Evolutionary conservation across 148 eudicot species (phyloP).

Genomic region (Chenopodium quinoa): DNA sequence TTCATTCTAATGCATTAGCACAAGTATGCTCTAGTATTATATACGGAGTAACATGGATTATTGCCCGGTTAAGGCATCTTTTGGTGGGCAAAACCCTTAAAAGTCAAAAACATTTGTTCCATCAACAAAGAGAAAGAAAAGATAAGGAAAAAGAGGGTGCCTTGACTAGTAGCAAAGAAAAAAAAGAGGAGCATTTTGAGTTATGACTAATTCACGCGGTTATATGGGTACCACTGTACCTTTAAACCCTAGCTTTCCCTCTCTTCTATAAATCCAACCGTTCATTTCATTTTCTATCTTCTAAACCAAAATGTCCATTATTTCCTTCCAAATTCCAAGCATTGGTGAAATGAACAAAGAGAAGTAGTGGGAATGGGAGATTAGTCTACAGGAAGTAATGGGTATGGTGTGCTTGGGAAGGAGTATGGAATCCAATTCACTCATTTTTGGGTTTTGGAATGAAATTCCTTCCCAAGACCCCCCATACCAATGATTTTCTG

Average conservation of each 20-base stretch:
- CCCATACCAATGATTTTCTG: constrained; percentile 28
- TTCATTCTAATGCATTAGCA: too few relatives aligned
- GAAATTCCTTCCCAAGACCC: constrained; percentile 23
- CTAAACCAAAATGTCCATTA: background rate
- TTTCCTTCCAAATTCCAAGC: background rate
- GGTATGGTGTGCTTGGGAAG: constrained; percentile 26
- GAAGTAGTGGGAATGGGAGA: constrained; percentile 22
- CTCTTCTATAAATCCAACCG: constrained; percentile 1
- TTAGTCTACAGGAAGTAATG: constrained; percentile 16
- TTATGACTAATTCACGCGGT: background rate
- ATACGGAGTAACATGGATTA: too few relatives aligned
- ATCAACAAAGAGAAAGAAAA: too few relatives aligned
- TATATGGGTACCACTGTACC: background rate
- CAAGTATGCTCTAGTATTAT: too few relatives aligned
- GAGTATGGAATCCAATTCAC: background rate
- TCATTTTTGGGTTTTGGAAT: background rate
- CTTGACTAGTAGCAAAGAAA: background rate
- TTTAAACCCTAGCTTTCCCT: background rate
- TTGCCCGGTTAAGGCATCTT: too few relatives aligned
- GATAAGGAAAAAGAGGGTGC: too few relatives aligned
- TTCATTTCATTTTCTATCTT: background rate
- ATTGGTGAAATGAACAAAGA: background rate
- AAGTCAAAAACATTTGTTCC: background rate
- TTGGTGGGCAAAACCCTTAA: background rate
- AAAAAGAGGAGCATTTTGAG: background rate